Evolutionary conservation across 768 basidiomycete genomes (phyloP).

Genomic region (Pulveroboletus sp.): DNA sequence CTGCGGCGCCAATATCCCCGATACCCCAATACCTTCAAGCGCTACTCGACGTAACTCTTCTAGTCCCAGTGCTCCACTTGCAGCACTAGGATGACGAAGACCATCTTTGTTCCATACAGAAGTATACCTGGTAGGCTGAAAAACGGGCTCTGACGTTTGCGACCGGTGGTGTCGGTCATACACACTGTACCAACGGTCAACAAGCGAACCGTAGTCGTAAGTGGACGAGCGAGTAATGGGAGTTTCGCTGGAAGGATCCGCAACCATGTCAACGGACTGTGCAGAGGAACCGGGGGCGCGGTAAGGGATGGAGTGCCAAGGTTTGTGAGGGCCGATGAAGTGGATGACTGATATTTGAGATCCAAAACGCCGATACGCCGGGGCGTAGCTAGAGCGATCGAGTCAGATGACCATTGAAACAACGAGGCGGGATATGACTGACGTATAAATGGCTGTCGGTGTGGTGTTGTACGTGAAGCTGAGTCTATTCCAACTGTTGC

Average conservation of each 20-base stretch:
- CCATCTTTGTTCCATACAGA: slow-evolving; percentile 69
- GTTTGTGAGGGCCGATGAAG: slow-evolving; percentile 96
- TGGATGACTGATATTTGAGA: slow-evolving; percentile 84
- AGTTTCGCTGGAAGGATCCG: slow-evolving; percentile 20
- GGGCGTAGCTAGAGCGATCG: slow-evolving; percentile 71
- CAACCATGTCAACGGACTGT: slow-evolving; percentile 30
- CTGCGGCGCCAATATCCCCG: slow-evolving; percentile 8
- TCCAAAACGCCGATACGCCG: slow-evolving; percentile 93
- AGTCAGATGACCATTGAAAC: slow-evolving; percentile 27
- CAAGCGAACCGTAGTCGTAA: slow-evolving; percentile 77
- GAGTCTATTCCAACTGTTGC: slow-evolving; percentile 83
- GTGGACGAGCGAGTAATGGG: slow-evolving; percentile 37
- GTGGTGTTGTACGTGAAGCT: slow-evolving; percentile 99
- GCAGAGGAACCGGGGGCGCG: slow-evolving; percentile 56
- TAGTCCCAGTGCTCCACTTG: slow-evolving; percentile 36
- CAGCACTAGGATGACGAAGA: background rate
- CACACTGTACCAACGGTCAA: slow-evolving; percentile 88
- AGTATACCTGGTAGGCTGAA: slow-evolving; percentile 59
- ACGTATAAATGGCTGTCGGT: slow-evolving; percentile 96
- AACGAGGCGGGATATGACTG: slow-evolving; percentile 36
- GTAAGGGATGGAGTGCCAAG: slow-evolving; percentile 78
- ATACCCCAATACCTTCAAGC: slow-evolving; percentile 28
- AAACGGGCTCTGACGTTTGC: slow-evolving; percentile 38
- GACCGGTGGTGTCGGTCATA: slow-evolving; percentile 88
- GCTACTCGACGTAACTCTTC: slow-evolving; percentile 37